Evolutionary conservation across 2,329 filamentous ascomycete species (phyloP).

Genomic region (Cordyceps fumosorosea): DNA sequence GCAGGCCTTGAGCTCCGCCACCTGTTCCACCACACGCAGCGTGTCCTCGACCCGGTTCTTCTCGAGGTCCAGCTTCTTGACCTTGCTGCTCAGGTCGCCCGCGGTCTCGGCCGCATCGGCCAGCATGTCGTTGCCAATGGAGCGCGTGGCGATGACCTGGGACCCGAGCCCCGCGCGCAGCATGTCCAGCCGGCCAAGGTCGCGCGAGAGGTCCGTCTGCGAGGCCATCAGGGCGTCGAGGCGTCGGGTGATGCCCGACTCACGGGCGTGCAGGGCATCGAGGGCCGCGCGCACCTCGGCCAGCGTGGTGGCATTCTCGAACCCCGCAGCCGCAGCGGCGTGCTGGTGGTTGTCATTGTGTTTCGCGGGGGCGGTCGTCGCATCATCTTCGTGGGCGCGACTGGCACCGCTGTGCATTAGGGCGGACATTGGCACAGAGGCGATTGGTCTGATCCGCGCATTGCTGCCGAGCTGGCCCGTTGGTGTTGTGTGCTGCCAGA

Average conservation of each 20-base stretch:
- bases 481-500: neutral
- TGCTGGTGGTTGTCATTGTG: constrained; percentile 13
- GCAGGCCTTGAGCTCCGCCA: constrained; percentile 93
- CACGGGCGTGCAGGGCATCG: constrained; percentile 65
- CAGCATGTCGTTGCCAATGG: constrained; percentile 87
- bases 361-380: constrained; percentile 12
- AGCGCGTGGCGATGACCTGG: constrained; percentile 75
- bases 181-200: constrained; percentile 80
- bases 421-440: constrained; percentile 40
- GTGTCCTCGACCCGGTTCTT: constrained; percentile 89
- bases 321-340: constrained; percentile 23
- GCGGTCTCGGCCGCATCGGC: constrained; percentile 80
- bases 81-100: constrained; percentile 74
- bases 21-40: constrained; percentile 86
- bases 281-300: constrained; percentile 76
- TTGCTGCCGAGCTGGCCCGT: constrained; percentile 26
- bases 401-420: constrained; percentile 37
- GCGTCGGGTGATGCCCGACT: constrained; percentile 65
- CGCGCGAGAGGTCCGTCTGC: constrained; percentile 79
- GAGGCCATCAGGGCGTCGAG: constrained; percentile 73
- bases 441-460: constrained; percentile 34
- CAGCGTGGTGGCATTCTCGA: constrained; percentile 67
- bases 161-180: constrained; percentile 82
- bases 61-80: constrained; percentile 82
- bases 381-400: constrained; percentile 26